Conservation (phyloP, 1,284 basidiomycete genomes). For the Sporisorium reilianum region DNA sequence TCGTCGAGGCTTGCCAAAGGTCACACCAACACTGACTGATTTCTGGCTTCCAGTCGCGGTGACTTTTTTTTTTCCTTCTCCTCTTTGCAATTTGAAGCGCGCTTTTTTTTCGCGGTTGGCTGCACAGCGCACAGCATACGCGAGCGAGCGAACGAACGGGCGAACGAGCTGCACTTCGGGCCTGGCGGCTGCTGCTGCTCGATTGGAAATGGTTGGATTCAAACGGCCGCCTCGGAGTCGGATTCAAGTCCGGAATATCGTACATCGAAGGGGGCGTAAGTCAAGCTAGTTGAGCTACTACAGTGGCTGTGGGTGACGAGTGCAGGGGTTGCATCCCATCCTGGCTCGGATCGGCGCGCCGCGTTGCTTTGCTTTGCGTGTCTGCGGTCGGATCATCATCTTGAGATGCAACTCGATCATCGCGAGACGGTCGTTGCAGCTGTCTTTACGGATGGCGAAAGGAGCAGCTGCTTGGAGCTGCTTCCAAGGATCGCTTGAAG, state of each 20-base stretch:
- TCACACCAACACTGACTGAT: no score
- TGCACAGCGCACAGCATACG: constrained; percentile 11
- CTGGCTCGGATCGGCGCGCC: constrained; percentile 2
- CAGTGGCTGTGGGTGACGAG: background rate
- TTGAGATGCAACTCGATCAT: background rate
- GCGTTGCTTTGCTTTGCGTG: background rate
- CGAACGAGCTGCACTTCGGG: constrained; percentile 3
- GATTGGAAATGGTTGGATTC: background rate
- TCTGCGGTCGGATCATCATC: constrained; percentile 7
- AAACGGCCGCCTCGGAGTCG: constrained; percentile 1
- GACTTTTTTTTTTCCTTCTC: background rate
- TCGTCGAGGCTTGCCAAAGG: no score
- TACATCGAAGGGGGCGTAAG: background rate
- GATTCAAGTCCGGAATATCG: background rate
- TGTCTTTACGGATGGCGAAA: background rate
- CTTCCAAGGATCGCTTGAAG: no score
- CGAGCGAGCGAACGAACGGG: no score
- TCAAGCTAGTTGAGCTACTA: no score
- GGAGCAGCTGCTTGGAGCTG: no score
- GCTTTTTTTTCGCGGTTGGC: constrained; percentile 13
- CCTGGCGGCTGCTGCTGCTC: background rate
- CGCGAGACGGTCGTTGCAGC: no score
- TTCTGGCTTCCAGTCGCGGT: no score
- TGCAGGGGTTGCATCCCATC: background rate
- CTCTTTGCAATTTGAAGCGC: constrained; percentile 10